phyloP scores from a whole-genome alignment of 768 basidiomycete species.

The Xerocomus brunneocitrinus region DNA sequence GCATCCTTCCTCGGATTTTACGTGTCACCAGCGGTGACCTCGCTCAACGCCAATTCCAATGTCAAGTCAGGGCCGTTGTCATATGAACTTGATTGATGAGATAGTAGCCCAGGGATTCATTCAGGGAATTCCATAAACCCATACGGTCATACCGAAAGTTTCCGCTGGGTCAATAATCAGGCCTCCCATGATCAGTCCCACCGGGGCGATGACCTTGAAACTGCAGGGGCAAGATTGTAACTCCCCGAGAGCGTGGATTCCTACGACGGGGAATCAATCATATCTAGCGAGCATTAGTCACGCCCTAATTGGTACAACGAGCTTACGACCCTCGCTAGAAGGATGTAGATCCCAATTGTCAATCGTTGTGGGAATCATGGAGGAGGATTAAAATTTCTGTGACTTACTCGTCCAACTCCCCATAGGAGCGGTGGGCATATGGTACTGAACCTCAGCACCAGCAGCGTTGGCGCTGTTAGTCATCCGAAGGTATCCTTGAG shows the following conservation, averaged over 20 bases:
- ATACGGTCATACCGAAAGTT: slow-evolving; percentile 41
- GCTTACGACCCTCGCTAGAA: slow-evolving; percentile 33
- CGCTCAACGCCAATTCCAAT: slow-evolving; percentile 39
- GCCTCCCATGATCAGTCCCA: slow-evolving; percentile 38
- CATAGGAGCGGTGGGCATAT: slow-evolving; percentile 38
- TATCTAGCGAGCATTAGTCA: slow-evolving; percentile 30
- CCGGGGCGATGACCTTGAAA: slow-evolving; percentile 43
- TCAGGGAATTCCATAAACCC: slow-evolving; percentile 40
- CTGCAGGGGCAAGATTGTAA: slow-evolving; percentile 49
- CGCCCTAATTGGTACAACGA: neutral
- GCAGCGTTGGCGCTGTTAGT: slow-evolving; percentile 58
- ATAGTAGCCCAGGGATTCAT: slow-evolving; percentile 22
- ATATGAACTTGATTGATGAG: slow-evolving; percentile 31
- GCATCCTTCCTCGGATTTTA: slow-evolving; percentile 42
- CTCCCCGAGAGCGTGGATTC: slow-evolving; percentile 53
- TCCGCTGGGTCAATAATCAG: slow-evolving; percentile 37
- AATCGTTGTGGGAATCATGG: neutral
- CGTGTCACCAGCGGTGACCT: slow-evolving; percentile 32
- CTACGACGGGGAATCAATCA: slow-evolving; percentile 25
- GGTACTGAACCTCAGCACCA: slow-evolving; percentile 48
- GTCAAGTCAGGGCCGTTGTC: slow-evolving; percentile 28
- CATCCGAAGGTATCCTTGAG: slow-evolving; percentile 38
- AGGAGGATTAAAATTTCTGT: neutral
- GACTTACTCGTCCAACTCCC: slow-evolving; percentile 55
- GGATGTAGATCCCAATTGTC: slow-evolving; percentile 46